These are phyloP conservation scores for Diutina mesorugosa DNA, from an alignment of 1,139 yeast genomes.

Conservation along the genomic window DNA sequence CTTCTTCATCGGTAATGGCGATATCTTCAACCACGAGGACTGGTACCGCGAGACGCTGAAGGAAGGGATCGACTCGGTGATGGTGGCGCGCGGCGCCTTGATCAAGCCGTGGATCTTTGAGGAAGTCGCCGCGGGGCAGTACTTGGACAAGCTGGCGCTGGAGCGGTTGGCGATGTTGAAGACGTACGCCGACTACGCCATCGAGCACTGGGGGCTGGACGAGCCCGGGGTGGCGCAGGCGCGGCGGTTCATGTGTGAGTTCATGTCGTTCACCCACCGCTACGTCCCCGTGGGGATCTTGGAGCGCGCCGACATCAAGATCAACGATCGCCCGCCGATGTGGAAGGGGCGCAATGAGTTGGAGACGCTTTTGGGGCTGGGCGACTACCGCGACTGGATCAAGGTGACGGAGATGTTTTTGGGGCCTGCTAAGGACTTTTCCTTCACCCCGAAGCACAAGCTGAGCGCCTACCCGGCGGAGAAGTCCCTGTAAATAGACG, in stretches of 20 bases:
- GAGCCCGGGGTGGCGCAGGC: slow-evolving; percentile 85
- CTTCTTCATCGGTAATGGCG: slow-evolving; percentile 84
- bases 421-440: slow-evolving; percentile 71
- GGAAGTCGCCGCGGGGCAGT: slow-evolving; percentile 81
- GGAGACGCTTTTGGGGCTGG: slow-evolving; percentile 78
- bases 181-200: slow-evolving; percentile 63
- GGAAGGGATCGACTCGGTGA: slow-evolving; percentile 76
- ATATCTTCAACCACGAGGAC: slow-evolving; percentile 74
- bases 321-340: slow-evolving; percentile 87
- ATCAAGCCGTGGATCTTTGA: slow-evolving; percentile 99
- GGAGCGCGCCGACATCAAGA: slow-evolving; percentile 75
- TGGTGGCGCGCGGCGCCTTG: slow-evolving; percentile 97
- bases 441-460: slow-evolving; percentile 87
- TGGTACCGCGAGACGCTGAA: slow-evolving; percentile 70
- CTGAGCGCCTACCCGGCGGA: slow-evolving; percentile 49
- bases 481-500: neutral
- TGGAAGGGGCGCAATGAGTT: slow-evolving; percentile 93
- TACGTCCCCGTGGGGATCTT: slow-evolving; percentile 90
- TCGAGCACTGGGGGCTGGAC: slow-evolving; percentile 97
- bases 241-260: slow-evolving; percentile 88
- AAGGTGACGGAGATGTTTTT: slow-evolving; percentile 92
- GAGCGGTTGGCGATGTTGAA: slow-evolving; percentile 72
- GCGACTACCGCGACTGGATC: slow-evolving; percentile 89
- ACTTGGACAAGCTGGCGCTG: slow-evolving; percentile 78
- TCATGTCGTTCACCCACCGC: slow-evolving; percentile 84